Evolutionary conservation across 345 rosid species (phyloP), one percentile per base, ranked within the genome.

Genomic region (Populus pruinosa): DNA sequence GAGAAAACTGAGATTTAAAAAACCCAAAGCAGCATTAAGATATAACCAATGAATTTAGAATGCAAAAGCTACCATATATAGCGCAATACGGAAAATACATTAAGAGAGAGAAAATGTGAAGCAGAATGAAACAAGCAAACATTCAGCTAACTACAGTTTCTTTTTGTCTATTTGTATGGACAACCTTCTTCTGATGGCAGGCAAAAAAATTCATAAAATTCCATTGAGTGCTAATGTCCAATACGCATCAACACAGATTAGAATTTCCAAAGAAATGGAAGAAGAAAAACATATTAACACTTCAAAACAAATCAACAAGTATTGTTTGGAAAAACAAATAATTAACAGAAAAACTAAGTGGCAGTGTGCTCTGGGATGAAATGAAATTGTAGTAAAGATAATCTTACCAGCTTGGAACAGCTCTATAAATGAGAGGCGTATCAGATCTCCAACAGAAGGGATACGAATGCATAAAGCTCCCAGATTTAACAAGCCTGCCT

Each of bases 361-460:
- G 31, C 62, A 3, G 21, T 43, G 31, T 35, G 21, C 6, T 29
- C 16, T 18, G 9, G 25, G 17, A 33, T 39, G 17, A 27, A 13
- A 23, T 23, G 6, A 49, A 67, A 8, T 12, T 21, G 8, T 23
- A 41, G 20, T 8, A 27, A 36, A 35, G 67, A 65, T 25, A 13
- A 33, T 14, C 86, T 76, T 85, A 96, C 99, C 99, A 96, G 82
- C 97, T 96, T 7, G 98, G 97, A 81, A 96, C 97, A 74, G 98
- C 99, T 88, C 97, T 87, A 76, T 93, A 93, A 36, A 96, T 91
- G 72, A 96, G 98, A 79, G 99, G 99, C 17, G 97, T 91, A 61
- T 92, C 95, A 78, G 99, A 96, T 87, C 99, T 91, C 90, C 91
- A 96, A 82, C 99, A 96, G 78, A 85, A 88, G 66, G 98, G 98